These are phyloP conservation scores for Pseudohyphozyma bogoriensis DNA, from an alignment of 768 basidiomycete genomes.

Conservation along the genomic window DNA sequence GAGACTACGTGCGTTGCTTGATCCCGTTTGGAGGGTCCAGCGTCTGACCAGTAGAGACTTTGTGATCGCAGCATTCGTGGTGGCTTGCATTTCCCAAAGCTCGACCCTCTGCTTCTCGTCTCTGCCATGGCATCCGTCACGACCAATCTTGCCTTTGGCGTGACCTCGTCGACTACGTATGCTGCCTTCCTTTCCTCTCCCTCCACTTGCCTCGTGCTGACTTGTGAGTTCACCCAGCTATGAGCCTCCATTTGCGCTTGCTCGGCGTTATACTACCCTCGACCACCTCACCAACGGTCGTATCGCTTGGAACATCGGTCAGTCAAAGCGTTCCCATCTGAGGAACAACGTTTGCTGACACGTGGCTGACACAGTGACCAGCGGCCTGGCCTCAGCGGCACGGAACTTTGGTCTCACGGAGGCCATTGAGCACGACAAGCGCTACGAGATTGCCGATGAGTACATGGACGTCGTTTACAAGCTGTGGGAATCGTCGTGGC, in stretches of 20 bases:
- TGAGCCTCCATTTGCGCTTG: constrained; percentile 5
- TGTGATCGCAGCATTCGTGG: background rate
- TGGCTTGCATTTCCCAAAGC: background rate
- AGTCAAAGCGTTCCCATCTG: background rate
- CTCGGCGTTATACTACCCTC: constrained; percentile 7
- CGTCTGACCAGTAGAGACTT: no score
- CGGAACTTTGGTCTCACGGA: constrained; percentile 2
- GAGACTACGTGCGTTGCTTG: no score
- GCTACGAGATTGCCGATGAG: constrained; percentile 8
- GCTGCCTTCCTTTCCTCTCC: no score
- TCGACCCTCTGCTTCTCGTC: background rate
- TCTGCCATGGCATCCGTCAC: background rate
- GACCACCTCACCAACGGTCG: constrained; percentile 17
- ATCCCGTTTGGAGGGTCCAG: no score
- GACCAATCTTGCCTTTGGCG: constrained; percentile 3
- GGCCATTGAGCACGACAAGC: constrained; percentile 5
- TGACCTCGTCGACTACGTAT: constrained; percentile 4
- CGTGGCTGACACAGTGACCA: no score
- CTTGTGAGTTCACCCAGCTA: no score
- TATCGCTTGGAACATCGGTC: background rate
- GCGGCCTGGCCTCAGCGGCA: background rate
- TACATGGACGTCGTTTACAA: constrained; percentile 6
- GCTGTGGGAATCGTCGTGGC: constrained; percentile 12
- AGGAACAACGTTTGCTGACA: background rate
- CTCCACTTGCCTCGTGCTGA: no score